Percentiles rank a stretch among this genome's conserved stretches.
Conservation (phyloP, 2,329 filamentous ascomycete species). For the Fusarium aywerte region DNA sequence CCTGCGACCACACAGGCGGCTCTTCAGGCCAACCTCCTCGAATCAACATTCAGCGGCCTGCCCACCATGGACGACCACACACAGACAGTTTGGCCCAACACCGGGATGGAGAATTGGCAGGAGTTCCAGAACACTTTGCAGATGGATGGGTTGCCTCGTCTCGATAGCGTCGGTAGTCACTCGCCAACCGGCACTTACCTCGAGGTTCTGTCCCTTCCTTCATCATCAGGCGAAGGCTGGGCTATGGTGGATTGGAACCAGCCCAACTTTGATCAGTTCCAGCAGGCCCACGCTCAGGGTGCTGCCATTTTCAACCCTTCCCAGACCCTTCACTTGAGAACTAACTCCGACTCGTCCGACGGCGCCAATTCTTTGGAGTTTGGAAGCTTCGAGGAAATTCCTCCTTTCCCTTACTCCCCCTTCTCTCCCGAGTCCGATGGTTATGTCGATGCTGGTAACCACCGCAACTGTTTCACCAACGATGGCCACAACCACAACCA, state of each 20-base stretch:
- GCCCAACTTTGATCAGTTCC: constrained; percentile 71
- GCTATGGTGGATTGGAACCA: constrained; percentile 80
- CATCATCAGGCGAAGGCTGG: constrained; percentile 90
- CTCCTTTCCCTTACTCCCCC: constrained; percentile 76
- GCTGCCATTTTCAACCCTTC: constrained; percentile 89
- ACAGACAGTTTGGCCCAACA: constrained; percentile 67
- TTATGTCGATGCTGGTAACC: constrained; percentile 69
- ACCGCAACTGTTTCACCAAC: constrained; percentile 71
- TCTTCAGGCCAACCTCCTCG: constrained; percentile 71
- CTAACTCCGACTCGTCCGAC: constrained; percentile 86
- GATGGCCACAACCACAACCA: constrained; percentile 62
- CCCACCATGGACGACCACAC: constrained; percentile 66
- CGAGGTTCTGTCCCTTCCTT: constrained; percentile 84
- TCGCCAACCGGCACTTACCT: constrained; percentile 70
- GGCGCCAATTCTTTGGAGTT: constrained; percentile 73
- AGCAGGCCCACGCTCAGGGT: constrained; percentile 62
- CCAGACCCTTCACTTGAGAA: constrained; percentile 88
- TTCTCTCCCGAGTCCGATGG: constrained; percentile 86
- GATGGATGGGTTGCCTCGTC: constrained; percentile 59
- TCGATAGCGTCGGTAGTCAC: constrained; percentile 58
- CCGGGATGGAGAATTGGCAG: constrained; percentile 78
- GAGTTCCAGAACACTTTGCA: constrained; percentile 75
- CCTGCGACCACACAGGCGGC: constrained; percentile 71
- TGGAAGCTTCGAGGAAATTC: constrained; percentile 84
- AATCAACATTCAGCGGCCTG: constrained; percentile 70